Evolutionary conservation across 331 rosid genomes (phyloP).

Genomic region (Telfairia occidentalis): DNA sequence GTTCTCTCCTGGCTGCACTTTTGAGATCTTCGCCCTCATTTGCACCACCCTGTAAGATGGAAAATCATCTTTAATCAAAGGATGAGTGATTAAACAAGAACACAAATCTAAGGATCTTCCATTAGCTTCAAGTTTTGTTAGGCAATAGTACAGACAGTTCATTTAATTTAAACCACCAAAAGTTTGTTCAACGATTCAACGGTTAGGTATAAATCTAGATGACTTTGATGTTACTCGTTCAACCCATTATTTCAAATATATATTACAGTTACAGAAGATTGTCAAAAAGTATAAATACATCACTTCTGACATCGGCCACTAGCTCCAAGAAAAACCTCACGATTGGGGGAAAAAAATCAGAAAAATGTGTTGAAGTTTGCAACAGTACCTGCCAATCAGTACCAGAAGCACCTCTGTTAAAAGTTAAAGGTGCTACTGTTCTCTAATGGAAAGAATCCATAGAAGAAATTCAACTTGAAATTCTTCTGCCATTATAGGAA

Average conservation of each 20-base stretch:
- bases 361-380: background rate
- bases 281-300: background rate
- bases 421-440: background rate
- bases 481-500: background rate
- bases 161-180: background rate
- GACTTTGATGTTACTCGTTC: background rate
- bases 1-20: slow-evolving; percentile 14
- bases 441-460: background rate
- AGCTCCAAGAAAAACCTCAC: background rate
- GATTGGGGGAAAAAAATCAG: background rate
- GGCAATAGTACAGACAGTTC: background rate
- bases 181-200: too few species aligned
- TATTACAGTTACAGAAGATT: too few species aligned
- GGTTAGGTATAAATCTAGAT: background rate
- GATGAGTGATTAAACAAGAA: background rate
- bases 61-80: background rate
- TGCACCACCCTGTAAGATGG: slow-evolving; percentile 2
- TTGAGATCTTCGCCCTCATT: slow-evolving; percentile 11
- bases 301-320: background rate
- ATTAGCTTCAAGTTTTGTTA: background rate
- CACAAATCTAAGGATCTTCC: background rate
- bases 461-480: background rate
- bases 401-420: background rate
- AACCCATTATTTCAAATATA: background rate
- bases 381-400: background rate